Conservation (phyloP, 2,329 filamentous ascomycete genomes). For the Aspergillus thermomutatus region DNA sequence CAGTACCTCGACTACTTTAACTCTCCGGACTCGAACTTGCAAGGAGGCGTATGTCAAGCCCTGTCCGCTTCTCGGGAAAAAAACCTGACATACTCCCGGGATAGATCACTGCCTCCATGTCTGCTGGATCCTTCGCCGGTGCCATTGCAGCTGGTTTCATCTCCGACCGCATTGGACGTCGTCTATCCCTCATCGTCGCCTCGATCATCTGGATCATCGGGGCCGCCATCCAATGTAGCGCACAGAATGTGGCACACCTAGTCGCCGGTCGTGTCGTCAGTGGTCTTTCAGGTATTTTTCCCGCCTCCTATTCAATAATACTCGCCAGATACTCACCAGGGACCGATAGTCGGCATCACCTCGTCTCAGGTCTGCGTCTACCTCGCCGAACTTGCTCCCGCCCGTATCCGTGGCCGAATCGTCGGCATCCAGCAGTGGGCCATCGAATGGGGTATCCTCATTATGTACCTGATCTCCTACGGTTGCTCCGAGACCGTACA, state of each 20-base stretch:
- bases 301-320: no score
- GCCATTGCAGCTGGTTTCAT: conserved; percentile 44
- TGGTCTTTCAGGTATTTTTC: conserved; percentile 26
- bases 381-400: conserved; percentile 42
- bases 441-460: conserved; percentile 43
- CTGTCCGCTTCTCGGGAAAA: neutral
- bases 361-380: conserved; percentile 46
- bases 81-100: conserved; percentile 20
- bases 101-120: conserved; percentile 68
- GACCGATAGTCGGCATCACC: conserved; percentile 36
- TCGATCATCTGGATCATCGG: conserved; percentile 34
- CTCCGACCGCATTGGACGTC: conserved; percentile 36
- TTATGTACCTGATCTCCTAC: conserved; percentile 44
- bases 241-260: conserved; percentile 32
- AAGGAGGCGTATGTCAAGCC: conserved; percentile 29
- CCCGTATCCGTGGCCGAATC: conserved; percentile 41
- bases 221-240: conserved; percentile 28
- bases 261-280: conserved; percentile 51
- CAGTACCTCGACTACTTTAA: conserved; percentile 57
- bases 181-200: conserved; percentile 41
- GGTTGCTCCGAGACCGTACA: conserved; percentile 33
- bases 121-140: conserved; percentile 66
- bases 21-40: conserved; percentile 37
- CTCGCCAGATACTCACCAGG: neutral
- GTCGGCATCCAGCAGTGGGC: conserved; percentile 46